Evolutionary conservation across 2,329 filamentous ascomycete genomes (phyloP).

Genomic region (Coniochaeta ligniaria): DNA sequence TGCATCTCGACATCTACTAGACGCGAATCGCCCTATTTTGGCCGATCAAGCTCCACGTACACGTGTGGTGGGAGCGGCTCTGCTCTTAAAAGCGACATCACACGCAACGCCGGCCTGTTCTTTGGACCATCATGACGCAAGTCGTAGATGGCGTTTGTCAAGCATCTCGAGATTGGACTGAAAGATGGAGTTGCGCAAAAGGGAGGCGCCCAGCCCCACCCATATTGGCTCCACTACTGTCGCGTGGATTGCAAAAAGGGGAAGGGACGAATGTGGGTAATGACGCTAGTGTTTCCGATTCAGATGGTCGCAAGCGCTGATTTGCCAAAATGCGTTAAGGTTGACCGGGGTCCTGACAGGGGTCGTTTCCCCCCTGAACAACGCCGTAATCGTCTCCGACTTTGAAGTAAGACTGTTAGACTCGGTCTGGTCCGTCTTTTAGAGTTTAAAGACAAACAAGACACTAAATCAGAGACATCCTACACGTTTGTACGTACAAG

Average conservation of each 20-base stretch:
- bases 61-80: no score
- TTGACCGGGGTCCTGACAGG: slow-evolving; percentile 6
- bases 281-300: slow-evolving; percentile 29
- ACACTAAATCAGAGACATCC: not conserved
- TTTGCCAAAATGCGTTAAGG: slow-evolving; percentile 14
- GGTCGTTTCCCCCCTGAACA: slow-evolving; percentile 2
- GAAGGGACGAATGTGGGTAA: slow-evolving; percentile 15
- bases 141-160: not conserved
- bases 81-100: not conserved
- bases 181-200: not conserved
- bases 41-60: not conserved
- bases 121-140: not conserved
- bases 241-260: not conserved
- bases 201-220: not conserved
- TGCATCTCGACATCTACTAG: not conserved
- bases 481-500: not conserved
- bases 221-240: not conserved
- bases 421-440: not conserved
- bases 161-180: not conserved
- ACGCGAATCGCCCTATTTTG: not conserved
- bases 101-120: not conserved
- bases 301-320: slow-evolving; percentile 8
- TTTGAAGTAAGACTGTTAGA: not conserved
- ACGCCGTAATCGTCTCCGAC: not conserved
- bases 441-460: not conserved